Conservation (phyloP, 345 rosid genomes). For the Hirschfeldia incana region DNA sequence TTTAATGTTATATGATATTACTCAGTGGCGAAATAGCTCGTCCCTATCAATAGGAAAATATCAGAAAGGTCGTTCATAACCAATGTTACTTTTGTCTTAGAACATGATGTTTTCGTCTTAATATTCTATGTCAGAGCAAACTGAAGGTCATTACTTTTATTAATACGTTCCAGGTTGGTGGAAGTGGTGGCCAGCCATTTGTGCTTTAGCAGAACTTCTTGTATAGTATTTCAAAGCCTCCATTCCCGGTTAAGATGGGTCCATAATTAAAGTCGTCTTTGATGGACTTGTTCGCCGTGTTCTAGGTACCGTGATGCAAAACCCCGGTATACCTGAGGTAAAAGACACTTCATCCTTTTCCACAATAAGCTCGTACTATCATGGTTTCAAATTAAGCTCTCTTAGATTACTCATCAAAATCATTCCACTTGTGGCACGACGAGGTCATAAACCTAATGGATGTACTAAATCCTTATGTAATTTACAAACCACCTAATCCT, state of each 20-base stretch:
- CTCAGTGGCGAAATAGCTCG: too few species aligned
- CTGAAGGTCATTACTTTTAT: conserved; percentile 23
- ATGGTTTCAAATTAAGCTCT: not conserved
- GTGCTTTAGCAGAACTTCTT: conserved; percentile 77
- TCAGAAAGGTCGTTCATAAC: too few species aligned
- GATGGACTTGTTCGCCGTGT: conserved; percentile 77
- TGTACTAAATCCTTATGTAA: conserved; percentile 89
- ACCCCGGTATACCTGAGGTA: conserved; percentile 89
- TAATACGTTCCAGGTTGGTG: conserved; percentile 71
- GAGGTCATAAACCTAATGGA: conserved; percentile 63
- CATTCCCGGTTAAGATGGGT: conserved; percentile 78
- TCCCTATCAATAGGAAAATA: too few species aligned
- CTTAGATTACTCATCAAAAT: not conserved
- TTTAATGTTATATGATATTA: too few species aligned
- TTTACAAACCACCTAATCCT: not conserved
- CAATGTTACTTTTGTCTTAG: too few species aligned
- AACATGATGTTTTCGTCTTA: not conserved
- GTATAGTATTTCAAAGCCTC: conserved; percentile 69
- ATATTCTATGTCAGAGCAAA: too few species aligned
- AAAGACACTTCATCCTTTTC: conserved; percentile 14
- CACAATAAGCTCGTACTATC: too few species aligned
- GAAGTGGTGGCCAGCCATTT: conserved; percentile 74
- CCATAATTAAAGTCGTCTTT: conserved; percentile 60
- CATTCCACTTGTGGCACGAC: conserved; percentile 53
- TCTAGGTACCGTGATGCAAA: conserved; percentile 85